Base-by-base conservation (phyloP, 768 basidiomycete genomes). In the Phaeotremella fagi region DNA sequence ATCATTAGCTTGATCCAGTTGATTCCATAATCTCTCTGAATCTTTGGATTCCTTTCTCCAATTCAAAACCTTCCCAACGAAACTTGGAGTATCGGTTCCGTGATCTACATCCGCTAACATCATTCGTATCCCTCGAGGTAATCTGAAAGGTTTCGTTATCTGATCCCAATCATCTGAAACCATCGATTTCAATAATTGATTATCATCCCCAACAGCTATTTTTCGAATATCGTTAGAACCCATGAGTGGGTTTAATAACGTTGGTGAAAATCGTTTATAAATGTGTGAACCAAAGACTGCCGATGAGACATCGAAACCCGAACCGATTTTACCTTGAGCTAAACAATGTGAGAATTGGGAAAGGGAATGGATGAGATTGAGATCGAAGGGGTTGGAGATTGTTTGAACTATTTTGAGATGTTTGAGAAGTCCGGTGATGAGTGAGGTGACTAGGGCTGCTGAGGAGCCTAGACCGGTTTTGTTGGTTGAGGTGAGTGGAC, bases 381-480 rank as follows among this genome's bases (percentile, higher is more conserved):
- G 77, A 87, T 79, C 3, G 82, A 78, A 37, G 44, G 25, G 37
- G 23, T 29, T 48, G 45, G 31, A 46, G 41, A 26, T 24, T 3
- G 46, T 24, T 16, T 82, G 74, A 59, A 92, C 81, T 51, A 84
- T 79, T 29, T 77, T 75, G 55, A 90, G 79, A 64, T 89, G 88
- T 24, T 90, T 76, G 24, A 97, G 81, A 28, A 99, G 80, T 1
- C 84, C 85, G 38, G 88, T 84, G 46, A 90, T 86, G 54, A 98
- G 82, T 38, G 94, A 94, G 1, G 95, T 97, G 72, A 97, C 95
- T 59, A 99, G 81, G 0, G 95, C 90, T 4, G 95, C 95, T 2
- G 91, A 95, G 4, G 92, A 97, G 35, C 95, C 95, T 44, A 98
- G 82, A 7, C 95, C 95, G 0, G 95, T 98, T 77, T 99, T 99